Conservation (phyloP, 2,329 filamentous ascomycete species). For the Lasiodiplodia hormozganensis region DNA sequence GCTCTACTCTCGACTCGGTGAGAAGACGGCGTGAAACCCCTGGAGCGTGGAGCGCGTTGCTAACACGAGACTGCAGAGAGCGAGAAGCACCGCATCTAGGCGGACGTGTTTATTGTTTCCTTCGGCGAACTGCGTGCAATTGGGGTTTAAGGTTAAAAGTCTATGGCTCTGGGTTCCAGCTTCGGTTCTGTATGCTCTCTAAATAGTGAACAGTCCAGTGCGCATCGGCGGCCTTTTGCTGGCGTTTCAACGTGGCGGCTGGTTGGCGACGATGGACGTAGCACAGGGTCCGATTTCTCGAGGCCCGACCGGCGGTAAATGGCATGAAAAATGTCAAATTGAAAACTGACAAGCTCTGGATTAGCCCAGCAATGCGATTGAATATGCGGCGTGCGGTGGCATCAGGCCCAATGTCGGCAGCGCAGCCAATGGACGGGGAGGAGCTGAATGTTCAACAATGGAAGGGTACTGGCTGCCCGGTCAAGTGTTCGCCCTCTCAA, state of each 20-base stretch:
- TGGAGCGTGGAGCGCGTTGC: background rate
- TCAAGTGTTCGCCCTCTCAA: background rate
- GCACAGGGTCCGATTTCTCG: background rate
- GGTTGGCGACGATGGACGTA: constrained; percentile 3
- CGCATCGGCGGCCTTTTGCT: constrained; percentile 25
- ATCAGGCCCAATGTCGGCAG: background rate
- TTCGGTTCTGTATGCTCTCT: constrained; percentile 24
- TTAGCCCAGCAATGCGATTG: constrained; percentile 24
- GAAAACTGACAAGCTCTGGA: constrained; percentile 24
- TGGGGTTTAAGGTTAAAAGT: constrained; percentile 29
- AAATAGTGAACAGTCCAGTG: constrained; percentile 16
- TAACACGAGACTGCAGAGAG: constrained; percentile 33
- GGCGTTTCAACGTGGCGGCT: constrained; percentile 22
- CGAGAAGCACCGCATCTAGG: constrained; percentile 35
- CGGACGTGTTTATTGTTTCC: constrained; percentile 16
- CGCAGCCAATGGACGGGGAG: background rate
- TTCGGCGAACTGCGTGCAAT: constrained; percentile 24
- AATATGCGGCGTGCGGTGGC: constrained; percentile 20
- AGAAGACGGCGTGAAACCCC: constrained; percentile 37
- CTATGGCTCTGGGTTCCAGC: constrained; percentile 23
- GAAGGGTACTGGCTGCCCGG: constrained; percentile 12
- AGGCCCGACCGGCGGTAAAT: constrained; percentile 9
- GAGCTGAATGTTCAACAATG: background rate
- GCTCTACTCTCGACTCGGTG: constrained; percentile 96
- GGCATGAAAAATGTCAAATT: constrained; percentile 8